A percentile compares a stretch with the other conserved stretches of the same genome.
Conservation (phyloP, 169 alveolate genomes). For the Plasmodium gonderi region DNA sequence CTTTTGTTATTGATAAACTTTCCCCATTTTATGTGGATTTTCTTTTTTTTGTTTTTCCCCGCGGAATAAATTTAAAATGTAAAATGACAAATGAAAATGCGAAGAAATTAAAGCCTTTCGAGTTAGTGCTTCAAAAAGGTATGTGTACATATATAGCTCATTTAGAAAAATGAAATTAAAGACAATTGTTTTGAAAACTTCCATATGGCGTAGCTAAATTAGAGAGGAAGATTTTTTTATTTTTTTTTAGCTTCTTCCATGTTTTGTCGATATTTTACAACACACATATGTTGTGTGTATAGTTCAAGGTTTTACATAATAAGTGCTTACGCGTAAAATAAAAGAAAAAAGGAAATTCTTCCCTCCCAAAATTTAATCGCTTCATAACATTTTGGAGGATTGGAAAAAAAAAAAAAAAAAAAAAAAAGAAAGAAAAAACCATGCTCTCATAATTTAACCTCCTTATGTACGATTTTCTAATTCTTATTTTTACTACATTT, state of each 20-base stretch:
- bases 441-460: too few relatives aligned
- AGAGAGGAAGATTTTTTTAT: too few relatives aligned
- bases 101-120: conserved; percentile 53
- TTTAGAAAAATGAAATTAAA: neutral
- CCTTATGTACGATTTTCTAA: too few relatives aligned
- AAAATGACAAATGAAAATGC: conserved; percentile 23
- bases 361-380: neutral
- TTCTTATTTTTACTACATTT: too few relatives aligned
- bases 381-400: too few relatives aligned
- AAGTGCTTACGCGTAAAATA: neutral
- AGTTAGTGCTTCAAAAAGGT: conserved; percentile 70
- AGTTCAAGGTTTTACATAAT: neutral
- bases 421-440: too few relatives aligned
- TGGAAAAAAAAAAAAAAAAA: too few relatives aligned
- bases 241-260: too few relatives aligned
- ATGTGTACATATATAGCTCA: neutral
- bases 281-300: neutral
- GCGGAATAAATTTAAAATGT: neutral
- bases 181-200: neutral
- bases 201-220: too few relatives aligned
- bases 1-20: neutral
- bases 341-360: neutral
- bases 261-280: too few relatives aligned
- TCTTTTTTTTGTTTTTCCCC: neutral
- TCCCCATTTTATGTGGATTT: neutral